phyloP scores from a whole-genome alignment of 2,329 filamentous ascomycete genomes.

The Salinomyces thailandicus region DNA sequence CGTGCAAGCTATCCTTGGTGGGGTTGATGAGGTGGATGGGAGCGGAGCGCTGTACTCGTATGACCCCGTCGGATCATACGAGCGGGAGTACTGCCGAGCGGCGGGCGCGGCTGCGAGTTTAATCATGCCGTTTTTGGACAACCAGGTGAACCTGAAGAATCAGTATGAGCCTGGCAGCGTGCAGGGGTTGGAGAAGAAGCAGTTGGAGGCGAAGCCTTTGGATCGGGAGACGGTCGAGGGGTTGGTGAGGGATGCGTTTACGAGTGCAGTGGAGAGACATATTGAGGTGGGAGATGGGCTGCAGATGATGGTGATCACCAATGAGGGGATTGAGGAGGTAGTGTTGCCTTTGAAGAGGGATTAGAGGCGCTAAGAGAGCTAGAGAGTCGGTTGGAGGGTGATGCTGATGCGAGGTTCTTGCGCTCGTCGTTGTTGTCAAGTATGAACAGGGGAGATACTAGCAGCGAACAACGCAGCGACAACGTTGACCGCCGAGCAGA shows the following conservation, averaged over 20 bases:
- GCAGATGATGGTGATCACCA: conserved; percentile 90
- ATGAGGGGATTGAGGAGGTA: conserved; percentile 77
- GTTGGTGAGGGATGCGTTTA: conserved; percentile 93
- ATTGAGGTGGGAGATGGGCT: conserved; percentile 96
- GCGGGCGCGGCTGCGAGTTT: conserved; percentile 77
- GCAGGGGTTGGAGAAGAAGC: conserved; percentile 66
- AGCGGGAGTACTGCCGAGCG: conserved; percentile 89
- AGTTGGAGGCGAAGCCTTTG: conserved; percentile 59
- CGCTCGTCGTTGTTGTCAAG: no score
- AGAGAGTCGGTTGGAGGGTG: no score
- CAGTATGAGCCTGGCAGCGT: conserved; percentile 86
- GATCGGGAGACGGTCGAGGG: conserved; percentile 65
- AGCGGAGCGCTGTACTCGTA: conserved; percentile 93
- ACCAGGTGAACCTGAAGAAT: conserved; percentile 99
- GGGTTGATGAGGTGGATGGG: conserved; percentile 88
- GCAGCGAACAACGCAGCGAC: no score
- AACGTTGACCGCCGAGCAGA: no score
- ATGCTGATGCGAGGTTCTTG: no score
- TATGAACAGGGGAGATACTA: no score
- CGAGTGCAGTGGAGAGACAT: conserved; percentile 94
- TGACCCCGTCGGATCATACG: conserved; percentile 95
- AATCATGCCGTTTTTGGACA: conserved; percentile 99
- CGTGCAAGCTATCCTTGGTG: conserved; percentile 84
- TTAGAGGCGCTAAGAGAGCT: no score
- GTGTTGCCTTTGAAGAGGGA: conserved; percentile 82